Conservation (phyloP, 225 moss, liverwort and hornwort genomes). For the Neckera pumila region DNA sequence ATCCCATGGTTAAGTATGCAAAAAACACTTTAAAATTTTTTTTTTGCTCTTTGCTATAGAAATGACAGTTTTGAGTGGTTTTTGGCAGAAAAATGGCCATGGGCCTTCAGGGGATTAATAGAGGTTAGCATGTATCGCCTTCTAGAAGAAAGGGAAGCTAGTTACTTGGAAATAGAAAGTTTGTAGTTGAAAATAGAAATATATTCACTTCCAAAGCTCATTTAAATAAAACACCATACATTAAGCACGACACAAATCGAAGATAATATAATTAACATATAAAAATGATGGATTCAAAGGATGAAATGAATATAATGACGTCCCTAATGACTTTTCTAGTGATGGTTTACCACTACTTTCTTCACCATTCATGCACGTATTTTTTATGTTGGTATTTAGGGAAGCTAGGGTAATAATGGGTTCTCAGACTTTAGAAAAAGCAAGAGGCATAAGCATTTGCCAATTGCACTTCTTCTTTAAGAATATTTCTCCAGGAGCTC, state of each 20-base stretch:
- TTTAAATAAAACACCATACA: rapidly evolving
- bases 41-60: too few species aligned
- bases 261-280: not conserved
- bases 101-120: too few species aligned
- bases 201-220: not conserved
- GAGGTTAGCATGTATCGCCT: rapidly evolving
- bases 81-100: too few species aligned
- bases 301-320: not conserved
- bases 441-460: not conserved
- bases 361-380: not conserved
- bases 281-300: not conserved
- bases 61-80: too few species aligned
- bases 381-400: not conserved
- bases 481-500: rapidly evolving
- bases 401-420: not conserved
- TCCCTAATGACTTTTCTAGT: rapidly evolving
- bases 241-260: rapidly evolving
- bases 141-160: not conserved
- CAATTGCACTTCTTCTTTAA: not conserved
- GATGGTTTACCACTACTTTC: not conserved
- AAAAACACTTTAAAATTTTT: too few species aligned
- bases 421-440: not conserved
- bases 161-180: not conserved
- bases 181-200: rapidly evolving
- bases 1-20: too few species aligned